A percentile compares a stretch with the other conserved stretches of the same genome.
These are phyloP conservation scores for Clarireedia paspali DNA, from an alignment of 2,329 filamentous ascomycete genomes.

Conservation along the genomic window DNA sequence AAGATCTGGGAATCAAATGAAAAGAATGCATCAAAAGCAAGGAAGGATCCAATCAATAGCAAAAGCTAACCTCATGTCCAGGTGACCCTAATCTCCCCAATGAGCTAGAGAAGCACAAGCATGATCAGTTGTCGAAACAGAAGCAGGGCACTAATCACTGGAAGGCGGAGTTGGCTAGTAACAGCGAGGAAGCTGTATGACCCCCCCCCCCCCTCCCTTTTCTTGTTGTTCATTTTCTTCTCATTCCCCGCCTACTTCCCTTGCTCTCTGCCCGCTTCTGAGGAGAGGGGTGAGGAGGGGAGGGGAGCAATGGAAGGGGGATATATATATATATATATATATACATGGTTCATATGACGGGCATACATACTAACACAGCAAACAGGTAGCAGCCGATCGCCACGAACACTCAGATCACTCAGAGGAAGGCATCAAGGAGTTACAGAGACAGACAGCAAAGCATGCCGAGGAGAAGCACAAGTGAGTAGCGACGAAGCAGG, in stretches of 20 bases:
- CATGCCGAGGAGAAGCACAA: slow-evolving; percentile 24
- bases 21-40: no score
- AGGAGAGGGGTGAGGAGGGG: no score
- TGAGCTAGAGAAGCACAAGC: slow-evolving; percentile 47
- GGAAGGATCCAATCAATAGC: no score
- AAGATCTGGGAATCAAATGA: background rate
- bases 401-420: slow-evolving; percentile 9
- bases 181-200: slow-evolving; percentile 70
- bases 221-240: background rate
- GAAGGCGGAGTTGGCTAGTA: slow-evolving; percentile 69
- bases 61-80: background rate
- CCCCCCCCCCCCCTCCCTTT: background rate
- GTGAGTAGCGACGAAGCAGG: slow-evolving; percentile 14
- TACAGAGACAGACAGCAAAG: slow-evolving; percentile 43
- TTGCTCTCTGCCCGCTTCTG: background rate
- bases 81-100: slow-evolving; percentile 30
- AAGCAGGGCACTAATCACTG: slow-evolving; percentile 64
- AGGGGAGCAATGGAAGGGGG: no score
- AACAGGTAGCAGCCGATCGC: slow-evolving; percentile 22
- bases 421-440: slow-evolving; percentile 43
- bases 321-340: background rate
- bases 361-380: background rate
- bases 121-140: slow-evolving; percentile 57
- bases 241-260: background rate
- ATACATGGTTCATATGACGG: background rate